Base-by-base conservation (phyloP, 176 grass and related monocot species). In the Miscanthus lutarioriparius region DNA sequence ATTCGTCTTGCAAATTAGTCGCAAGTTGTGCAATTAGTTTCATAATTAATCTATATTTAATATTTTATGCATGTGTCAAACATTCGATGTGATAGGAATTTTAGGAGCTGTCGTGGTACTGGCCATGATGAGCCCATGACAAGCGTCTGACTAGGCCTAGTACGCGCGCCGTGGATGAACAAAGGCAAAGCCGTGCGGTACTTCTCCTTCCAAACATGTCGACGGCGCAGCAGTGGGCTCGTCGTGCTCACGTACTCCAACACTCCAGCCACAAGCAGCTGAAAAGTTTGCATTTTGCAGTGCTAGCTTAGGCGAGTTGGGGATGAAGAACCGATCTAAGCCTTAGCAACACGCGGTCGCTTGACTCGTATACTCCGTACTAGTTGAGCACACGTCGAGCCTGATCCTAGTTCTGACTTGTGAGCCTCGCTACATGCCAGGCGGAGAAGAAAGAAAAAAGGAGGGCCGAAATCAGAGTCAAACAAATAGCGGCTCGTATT, bases 121-220 rank as follows among this genome's bases (percentile, higher is more conserved):
- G 10, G 40, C 40, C 40, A 9, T 39, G 38, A 8, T 39, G 40
- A 43, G 40, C 47, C 47, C 47, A 17, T 51, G 47, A 67, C 68
- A 74, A 68, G 28, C 63, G 68, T 27, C 35, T 75, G 82, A 85
- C 69, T 56, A 75, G 35, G 70, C 43, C 54, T 20, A 1, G 40
- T 64, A 56, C 4, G 9, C 36, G 36, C 6, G 40, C 40, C 40
- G 40, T 43, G 40, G 40, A 43, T 43, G 40, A 68, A 80, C 13
- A 13, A 13, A 54, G 70, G 70, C 69, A 61, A 69, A 89, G 11
- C 54, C 64, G 82, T 80, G 49, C 59, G 20, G 26, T 62, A 14
- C 70, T 76, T 70, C 47, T 30, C n/a, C 47, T 88, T 80, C 87
- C 49, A 62, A 76, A 69, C 17, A n/a, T 66, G 33, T 56, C 36